These are phyloP conservation scores for Biancaea sappan DNA, from an alignment of 306 rosid genomes.

Conservation along the genomic window DNA sequence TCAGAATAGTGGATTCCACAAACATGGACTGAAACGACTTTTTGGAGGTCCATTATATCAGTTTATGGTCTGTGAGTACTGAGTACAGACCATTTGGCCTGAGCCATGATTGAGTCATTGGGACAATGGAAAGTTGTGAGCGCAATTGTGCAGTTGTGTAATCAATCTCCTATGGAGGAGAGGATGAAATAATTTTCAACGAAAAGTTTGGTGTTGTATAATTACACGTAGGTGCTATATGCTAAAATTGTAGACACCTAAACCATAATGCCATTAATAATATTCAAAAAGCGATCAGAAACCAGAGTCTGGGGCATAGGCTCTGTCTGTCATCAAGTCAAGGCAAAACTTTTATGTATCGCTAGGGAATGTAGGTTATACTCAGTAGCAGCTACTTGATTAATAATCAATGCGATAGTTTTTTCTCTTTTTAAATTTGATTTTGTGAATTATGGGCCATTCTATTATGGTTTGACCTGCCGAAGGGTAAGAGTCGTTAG, in stretches of 20 bases:
- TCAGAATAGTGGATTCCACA: conserved; percentile 30
- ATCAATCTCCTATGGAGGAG: background rate
- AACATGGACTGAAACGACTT: conserved; percentile 21
- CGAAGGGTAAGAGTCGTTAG: background rate
- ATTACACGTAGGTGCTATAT: no score
- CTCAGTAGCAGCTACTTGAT: no score
- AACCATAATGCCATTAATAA: no score
- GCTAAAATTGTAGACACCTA: no score
- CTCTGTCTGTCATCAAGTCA: no score
- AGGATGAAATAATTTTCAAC: background rate
- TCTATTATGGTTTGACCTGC: background rate
- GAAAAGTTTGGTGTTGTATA: no score
- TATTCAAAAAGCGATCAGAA: no score
- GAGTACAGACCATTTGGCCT: conserved; percentile 52
- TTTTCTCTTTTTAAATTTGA: background rate
- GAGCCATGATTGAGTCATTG: conserved; percentile 76
- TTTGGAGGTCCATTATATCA: conserved; percentile 31
- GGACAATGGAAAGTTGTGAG: conserved; percentile 41
- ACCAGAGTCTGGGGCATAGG: no score
- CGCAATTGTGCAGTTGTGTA: background rate
- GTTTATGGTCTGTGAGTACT: conserved; percentile 39
- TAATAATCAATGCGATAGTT: background rate
- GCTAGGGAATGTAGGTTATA: no score
- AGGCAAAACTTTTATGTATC: no score
- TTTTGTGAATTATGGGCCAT: background rate